Base-by-base conservation (phyloP, 129 eudicot genomes). In the Flaveria ramosissima region DNA sequence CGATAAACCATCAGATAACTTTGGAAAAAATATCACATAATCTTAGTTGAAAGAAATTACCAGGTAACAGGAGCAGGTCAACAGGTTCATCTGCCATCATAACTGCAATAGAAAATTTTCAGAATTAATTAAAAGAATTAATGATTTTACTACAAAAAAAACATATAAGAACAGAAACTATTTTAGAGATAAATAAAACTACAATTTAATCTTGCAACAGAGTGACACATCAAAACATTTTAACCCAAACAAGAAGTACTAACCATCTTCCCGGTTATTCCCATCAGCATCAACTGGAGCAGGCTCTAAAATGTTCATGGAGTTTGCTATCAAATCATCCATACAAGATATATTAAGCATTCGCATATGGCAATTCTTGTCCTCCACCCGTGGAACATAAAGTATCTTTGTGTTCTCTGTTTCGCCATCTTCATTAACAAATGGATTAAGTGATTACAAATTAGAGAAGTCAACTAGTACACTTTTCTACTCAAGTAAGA, bases 311-410 rank as follows among this genome's bases (percentile, higher is more conserved):
- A 94, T 94, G 80, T 94, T 84, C 99, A 94, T 94, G 46, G 99
- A 87, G 74, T 94, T 94, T 64, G 99, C 93, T 84, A 94, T 78
- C 55, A 94, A 69, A 86, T 94, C 99, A 66, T 87, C 89, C 78
- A 88, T 85, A 19, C 85, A 70, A 16, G 90, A 81, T 59, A 94
- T 94, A 75, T 94, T 67, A 39, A 94, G 85, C 99, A 94, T 94
- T 77, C 97, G 69, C 99, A 94, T 94, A 80, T 84, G 72, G 75
- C 99, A 80, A 83, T 91, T 91, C 85, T 83, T 94, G 85, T 94
- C 97, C 84, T 94, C 99, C 82, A 94, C 97, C 63, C 97, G 83
- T 81, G 98, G 99, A 86, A 94, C 99, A 84, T 91, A 94, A 48
- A 94, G 90, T 76, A 32, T 89, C 80, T 86, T 91, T 32, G 77